These are phyloP conservation scores for Ruellia speciosa DNA, from an alignment of 305 asterid species.

Conservation along the genomic window DNA sequence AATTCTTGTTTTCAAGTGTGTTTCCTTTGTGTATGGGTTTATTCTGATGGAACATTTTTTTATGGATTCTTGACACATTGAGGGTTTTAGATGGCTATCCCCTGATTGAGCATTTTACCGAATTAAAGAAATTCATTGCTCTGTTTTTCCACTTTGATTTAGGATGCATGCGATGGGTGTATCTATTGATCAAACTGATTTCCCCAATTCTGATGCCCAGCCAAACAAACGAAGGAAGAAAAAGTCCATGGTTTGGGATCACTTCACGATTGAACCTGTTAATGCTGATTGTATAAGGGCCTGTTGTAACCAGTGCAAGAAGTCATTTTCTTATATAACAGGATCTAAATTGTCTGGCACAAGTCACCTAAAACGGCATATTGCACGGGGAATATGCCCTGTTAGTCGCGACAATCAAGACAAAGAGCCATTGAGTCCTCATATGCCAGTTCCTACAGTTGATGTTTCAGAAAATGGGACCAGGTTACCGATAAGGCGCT, in stretches of 20 bases:
- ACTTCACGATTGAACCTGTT: slow-evolving; percentile 47
- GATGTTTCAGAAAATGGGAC: slow-evolving; percentile 38
- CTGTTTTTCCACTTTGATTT: slow-evolving; percentile 17
- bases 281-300: slow-evolving; percentile 52
- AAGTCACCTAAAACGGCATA: slow-evolving; percentile 86
- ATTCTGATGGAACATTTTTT: too few species aligned
- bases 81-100: neutral
- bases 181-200: slow-evolving; percentile 29
- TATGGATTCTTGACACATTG: neutral
- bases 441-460: slow-evolving; percentile 25
- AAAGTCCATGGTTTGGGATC: slow-evolving; percentile 82
- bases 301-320: slow-evolving; percentile 71
- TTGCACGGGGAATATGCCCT: slow-evolving; percentile 73
- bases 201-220: slow-evolving; percentile 38
- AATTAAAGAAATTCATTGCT: slow-evolving; percentile 6
- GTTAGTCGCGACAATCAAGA: slow-evolving; percentile 30
- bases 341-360: slow-evolving; percentile 83
- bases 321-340: slow-evolving; percentile 62
- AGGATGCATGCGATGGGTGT: slow-evolving; percentile 42
- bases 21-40: neutral
- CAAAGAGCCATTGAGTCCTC: slow-evolving; percentile 28
- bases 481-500: slow-evolving; percentile 53
- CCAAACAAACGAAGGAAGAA: slow-evolving; percentile 56
- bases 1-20: neutral
- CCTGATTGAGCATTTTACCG: neutral